Evolutionary conservation across 192 early-diverging fungal species (phyloP).

Genomic region (Coemansia sp.): DNA sequence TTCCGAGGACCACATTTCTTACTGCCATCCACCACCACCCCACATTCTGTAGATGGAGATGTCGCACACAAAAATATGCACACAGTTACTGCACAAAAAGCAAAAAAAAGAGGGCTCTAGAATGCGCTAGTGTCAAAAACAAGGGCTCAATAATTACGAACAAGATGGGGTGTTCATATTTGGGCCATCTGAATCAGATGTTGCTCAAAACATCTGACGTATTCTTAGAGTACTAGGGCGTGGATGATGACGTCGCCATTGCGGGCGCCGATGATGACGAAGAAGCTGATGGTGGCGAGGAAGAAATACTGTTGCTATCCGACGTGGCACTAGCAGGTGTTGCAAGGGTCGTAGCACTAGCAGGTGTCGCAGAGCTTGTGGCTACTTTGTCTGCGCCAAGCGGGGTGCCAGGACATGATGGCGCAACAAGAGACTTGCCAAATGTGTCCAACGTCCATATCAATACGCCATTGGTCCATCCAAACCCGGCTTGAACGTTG

Average conservation of each 20-base stretch:
- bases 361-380: neutral
- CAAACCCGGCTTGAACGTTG: slow-evolving; percentile 70
- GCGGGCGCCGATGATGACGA: neutral
- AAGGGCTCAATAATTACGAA: neutral
- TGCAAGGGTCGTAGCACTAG: neutral
- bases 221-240: neutral
- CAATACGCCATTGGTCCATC: slow-evolving; percentile 77
- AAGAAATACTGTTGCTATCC: neutral
- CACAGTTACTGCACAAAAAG: neutral
- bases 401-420: slow-evolving; percentile 22
- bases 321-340: neutral
- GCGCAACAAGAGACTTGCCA: slow-evolving; percentile 30
- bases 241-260: neutral
- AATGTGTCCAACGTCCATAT: slow-evolving; percentile 64
- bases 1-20: neutral
- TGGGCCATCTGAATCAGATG: neutral
- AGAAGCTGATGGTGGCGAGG: neutral
- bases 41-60: neutral
- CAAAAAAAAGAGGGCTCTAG: neutral
- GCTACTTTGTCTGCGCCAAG: neutral
- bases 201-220: neutral
- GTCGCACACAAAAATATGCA: neutral
- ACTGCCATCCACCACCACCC: neutral
- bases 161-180: neutral
- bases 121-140: neutral